Base-by-base conservation (phyloP, 257 asterid species). In the Forsythia viridissima region DNA sequence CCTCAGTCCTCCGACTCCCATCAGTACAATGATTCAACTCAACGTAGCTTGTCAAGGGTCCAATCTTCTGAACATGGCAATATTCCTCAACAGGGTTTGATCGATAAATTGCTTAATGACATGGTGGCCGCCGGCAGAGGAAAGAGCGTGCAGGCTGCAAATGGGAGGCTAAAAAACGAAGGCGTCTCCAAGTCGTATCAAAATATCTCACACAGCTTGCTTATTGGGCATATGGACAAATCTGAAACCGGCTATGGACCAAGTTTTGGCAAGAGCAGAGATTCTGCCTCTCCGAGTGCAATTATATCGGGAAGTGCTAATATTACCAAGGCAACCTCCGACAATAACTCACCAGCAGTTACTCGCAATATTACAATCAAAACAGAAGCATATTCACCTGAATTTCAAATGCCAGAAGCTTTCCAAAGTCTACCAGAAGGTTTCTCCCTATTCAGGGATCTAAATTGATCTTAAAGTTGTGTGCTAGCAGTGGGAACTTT, bases 41-140 rank as follows among this genome's bases (percentile, higher is more conserved):
- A 30, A 30, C 1, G 0, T 65, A 69, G 44, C 72, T 42, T 36
- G 68, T 67, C 9, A 7, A 73, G 52, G 15, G 67, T 76, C 76
- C 77, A 72, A 13, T 57, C 77, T 42, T 74, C 75, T 6, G 78
- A 63, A 75, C 72, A 52, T 42, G 68, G 74, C 21, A 71, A 69
- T 70, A 37, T 48, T 70, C 71, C 73, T 75, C 80, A 61, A 42
- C 84, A 82, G 73, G 76, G 80, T 76, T 30, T 70, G 59, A 73
- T 82, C 11, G 82, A 80, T 51, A 84, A 82, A 73, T 68, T 84
- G 76, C 83, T 82, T 59, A 79, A 37, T 0, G 85, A 84, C 38
- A 84, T 72, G 86, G 46, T 57, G 67, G 78, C 74, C 63, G 57
- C 80, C 52, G 68, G 34, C 82, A 70, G 76, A 71, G 82, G 74